Evolutionary conservation across 2,329 filamentous ascomycete species (phyloP), one percentile per base, ranked within the genome.

Genomic region (Penicillium sumatraense): DNA sequence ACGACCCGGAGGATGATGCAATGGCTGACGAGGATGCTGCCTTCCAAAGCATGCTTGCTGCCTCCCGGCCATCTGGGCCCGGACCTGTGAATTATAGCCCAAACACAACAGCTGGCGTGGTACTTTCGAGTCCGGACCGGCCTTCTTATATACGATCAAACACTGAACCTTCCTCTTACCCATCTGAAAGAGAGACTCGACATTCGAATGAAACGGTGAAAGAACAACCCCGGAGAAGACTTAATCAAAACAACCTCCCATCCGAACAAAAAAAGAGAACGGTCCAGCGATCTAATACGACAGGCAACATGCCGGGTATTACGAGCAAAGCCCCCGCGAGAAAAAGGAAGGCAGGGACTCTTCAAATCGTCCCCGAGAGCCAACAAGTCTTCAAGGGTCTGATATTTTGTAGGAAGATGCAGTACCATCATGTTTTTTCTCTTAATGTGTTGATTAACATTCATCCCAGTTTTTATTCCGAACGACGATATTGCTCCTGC

Each of bases 401-500:
- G n/a, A 71, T 75, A 0, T 88, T 91, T 60, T 90, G 77, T 79
- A 49, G 54, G 76, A 68, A 21, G 21, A 20, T 13, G n/a, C n/a
- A n/a, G n/a, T n/a, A n/a, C 2, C 23, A 35, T 8, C 13, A 31
- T 4, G 2, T n/a, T 21, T 42, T n/a, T 8, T 21, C 4, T n/a
- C 7, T 21, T 13, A 16, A 18, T 21, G 9, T 6, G 23, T 14
- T 18, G 8, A 51, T 45, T 61, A 14, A 63, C 24, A 20, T 49
- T 11, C 33, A 14, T 45, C 16, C 27, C 13, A 81, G 79, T 86
- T 74, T 96, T 95, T 70, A 85, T 96, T 5, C 93, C 92, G 0
- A 89, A 95, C 61, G 85, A 91, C 60, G 88, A 93, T 59, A 82
- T 89, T 44, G 84, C 87, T 27, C 82, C 83, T 10, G 79, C 83